Conservation (phyloP, 1,284 basidiomycete genomes). For the Boletus mariae region DNA sequence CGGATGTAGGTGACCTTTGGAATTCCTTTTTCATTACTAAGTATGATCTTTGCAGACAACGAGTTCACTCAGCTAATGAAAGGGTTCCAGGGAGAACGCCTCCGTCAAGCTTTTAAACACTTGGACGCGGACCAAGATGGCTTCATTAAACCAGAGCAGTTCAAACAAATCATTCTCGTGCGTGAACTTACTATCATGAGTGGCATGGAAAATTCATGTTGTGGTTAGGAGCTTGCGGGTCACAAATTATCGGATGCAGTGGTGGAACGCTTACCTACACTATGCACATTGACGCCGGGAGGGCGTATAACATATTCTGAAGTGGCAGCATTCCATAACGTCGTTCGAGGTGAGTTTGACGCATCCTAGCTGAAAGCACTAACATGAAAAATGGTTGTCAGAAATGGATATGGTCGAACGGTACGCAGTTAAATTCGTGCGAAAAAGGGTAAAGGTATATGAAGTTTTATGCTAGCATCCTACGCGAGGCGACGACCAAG, state of each 20-base stretch:
- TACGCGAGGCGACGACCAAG: slow-evolving; percentile 84
- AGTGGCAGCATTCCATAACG: slow-evolving; percentile 94
- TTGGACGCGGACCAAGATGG: slow-evolving; percentile 87
- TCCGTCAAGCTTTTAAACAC: slow-evolving; percentile 90
- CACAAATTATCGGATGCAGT: slow-evolving; percentile 93
- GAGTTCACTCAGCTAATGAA: slow-evolving; percentile 98
- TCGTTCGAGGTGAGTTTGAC: slow-evolving; percentile 63
- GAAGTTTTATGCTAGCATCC: slow-evolving; percentile 46
- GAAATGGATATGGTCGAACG: slow-evolving; percentile 96
- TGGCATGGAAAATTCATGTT: slow-evolving; percentile 3
- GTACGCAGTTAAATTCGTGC: slow-evolving; percentile 35
- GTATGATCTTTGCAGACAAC: slow-evolving; percentile 53
- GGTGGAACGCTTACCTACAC: slow-evolving; percentile 83
- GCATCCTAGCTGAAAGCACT: slow-evolving; percentile 9
- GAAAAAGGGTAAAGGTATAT: not conserved
- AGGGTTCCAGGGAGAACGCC: slow-evolving; percentile 90
- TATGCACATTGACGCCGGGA: slow-evolving; percentile 83
- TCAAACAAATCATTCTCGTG: slow-evolving; percentile 89
- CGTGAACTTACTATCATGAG: slow-evolving; percentile 20
- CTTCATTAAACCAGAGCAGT: slow-evolving; percentile 88
- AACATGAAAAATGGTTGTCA: slow-evolving; percentile 25
- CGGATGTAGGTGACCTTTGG: slow-evolving; percentile 63
- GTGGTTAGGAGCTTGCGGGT: slow-evolving; percentile 78
- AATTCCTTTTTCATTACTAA: slow-evolving; percentile 8
- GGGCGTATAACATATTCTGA: slow-evolving; percentile 92